Evolutionary conservation across 2,329 filamentous ascomycete species (phyloP).

Genomic region (Saccharata proteae): DNA sequence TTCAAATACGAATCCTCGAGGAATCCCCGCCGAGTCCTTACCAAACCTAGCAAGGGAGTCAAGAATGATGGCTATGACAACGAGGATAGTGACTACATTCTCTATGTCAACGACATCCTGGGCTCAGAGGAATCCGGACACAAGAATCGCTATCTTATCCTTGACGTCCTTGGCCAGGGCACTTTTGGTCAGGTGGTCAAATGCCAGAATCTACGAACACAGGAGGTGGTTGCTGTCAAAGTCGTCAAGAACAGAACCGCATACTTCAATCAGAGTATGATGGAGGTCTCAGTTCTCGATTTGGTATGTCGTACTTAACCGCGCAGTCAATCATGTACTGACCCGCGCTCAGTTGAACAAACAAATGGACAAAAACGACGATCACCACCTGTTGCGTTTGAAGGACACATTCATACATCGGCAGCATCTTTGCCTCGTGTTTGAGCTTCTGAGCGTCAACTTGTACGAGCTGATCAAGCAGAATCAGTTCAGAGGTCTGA

Average conservation of each 20-base stretch:
- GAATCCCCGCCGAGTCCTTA: constrained; percentile 88
- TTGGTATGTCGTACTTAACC: constrained; percentile 53
- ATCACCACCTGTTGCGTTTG: constrained; percentile 85
- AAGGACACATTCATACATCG: constrained; percentile 98
- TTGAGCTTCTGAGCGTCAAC: constrained; percentile 93
- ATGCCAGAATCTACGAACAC: constrained; percentile 95
- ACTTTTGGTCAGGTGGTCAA: constrained; percentile 99
- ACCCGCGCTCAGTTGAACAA: constrained; percentile 65
- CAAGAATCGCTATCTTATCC: constrained; percentile 94
- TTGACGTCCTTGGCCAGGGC: constrained; percentile 92
- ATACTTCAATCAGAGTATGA: constrained; percentile 99
- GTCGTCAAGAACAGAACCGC: constrained; percentile 98
- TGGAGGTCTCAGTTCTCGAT: constrained; percentile 97
- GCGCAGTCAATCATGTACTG: constrained; percentile 9
- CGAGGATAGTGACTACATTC: constrained; percentile 96
- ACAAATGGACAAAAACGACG: constrained; percentile 98
- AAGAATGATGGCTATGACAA: constrained; percentile 99
- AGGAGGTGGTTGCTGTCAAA: constrained; percentile 97
- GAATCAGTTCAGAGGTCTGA: constrained; percentile 94
- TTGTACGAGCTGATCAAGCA: constrained; percentile 98
- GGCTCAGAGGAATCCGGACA: constrained; percentile 96
- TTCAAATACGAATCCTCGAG: constrained; percentile 99
- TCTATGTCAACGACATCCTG: constrained; percentile 97
- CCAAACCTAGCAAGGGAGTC: constrained; percentile 93
- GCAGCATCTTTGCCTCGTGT: constrained; percentile 92